These are phyloP conservation scores for Phycomyces blakesleeanus DNA, from an alignment of 192 early-diverging fungal genomes.

Conservation along the genomic window DNA sequence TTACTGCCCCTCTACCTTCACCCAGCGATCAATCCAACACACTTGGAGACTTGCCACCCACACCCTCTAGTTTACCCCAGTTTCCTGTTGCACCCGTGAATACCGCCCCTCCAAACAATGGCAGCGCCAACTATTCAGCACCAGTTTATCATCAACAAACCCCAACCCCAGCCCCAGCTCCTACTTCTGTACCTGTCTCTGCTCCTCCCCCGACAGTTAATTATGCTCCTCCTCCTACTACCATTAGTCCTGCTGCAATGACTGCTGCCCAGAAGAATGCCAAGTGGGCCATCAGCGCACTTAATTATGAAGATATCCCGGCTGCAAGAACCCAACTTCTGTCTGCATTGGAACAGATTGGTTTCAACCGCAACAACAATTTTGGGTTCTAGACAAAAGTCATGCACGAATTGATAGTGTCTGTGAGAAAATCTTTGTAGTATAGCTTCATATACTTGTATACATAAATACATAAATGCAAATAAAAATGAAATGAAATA, in stretches of 20 bases:
- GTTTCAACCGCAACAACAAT: conserved; percentile 29
- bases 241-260: conserved; percentile 46
- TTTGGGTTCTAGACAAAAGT: conserved; percentile 18
- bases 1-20: conserved; percentile 28
- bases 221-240: background rate
- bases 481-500: background rate
- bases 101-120: conserved; percentile 16
- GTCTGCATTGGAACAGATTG: conserved; percentile 54
- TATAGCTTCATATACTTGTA: background rate
- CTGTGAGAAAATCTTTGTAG: no score
- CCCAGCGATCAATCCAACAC: conserved; percentile 4
- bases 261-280: conserved; percentile 81
- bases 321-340: conserved; percentile 78
- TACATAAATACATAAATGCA: background rate
- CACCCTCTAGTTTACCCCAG: background rate
- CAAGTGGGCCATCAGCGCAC: conserved; percentile 88
- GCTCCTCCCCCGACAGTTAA: conserved; percentile 11
- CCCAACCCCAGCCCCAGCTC: background rate
- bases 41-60: background rate
- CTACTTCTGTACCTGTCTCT: conserved; percentile 12
- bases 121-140: conserved; percentile 7
- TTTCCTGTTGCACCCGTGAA: background rate
- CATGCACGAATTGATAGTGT: background rate
- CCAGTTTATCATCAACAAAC: background rate
- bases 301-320: conserved; percentile 91